A percentile compares a stretch with the other conserved stretches of the same genome.
phyloP scores from a whole-genome alignment of 179 eudicot species.

The Vitellaria paradoxa region DNA sequence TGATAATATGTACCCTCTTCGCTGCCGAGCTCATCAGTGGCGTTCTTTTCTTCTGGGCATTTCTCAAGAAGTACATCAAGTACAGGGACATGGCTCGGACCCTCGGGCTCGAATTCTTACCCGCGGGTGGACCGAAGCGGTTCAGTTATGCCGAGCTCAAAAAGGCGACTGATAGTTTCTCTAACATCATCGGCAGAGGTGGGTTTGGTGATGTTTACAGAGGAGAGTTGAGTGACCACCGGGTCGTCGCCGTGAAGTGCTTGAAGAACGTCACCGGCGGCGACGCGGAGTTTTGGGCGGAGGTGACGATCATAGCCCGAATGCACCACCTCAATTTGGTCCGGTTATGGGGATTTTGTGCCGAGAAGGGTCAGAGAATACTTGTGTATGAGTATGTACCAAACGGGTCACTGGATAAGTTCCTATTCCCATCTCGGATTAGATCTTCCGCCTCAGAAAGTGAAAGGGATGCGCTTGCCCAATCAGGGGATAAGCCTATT shows the following conservation, averaged over 20 bases:
- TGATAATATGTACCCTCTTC: constrained; percentile 45
- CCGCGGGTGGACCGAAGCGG: constrained; percentile 74
- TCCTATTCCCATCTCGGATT: constrained; percentile 33
- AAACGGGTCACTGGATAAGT: constrained; percentile 75
- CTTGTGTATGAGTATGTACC: constrained; percentile 81
- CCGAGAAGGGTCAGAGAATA: constrained; percentile 70
- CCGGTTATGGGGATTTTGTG: constrained; percentile 84
- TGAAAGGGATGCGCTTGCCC: constrained; percentile 4
- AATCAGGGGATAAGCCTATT: constrained; percentile 35
- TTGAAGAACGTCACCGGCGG: constrained; percentile 62
- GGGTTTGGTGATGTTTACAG: constrained; percentile 74
- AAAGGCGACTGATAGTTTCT: constrained; percentile 62
- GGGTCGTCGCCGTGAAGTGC: constrained; percentile 77
- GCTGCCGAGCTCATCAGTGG: constrained; percentile 64
- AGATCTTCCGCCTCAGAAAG: background rate
- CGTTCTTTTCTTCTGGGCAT: constrained; percentile 65
- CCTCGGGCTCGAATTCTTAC: constrained; percentile 73
- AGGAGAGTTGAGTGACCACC: constrained; percentile 66
- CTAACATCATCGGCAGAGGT: constrained; percentile 61
- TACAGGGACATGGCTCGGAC: constrained; percentile 91
- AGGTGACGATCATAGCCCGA: constrained; percentile 86
- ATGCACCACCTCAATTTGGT: constrained; percentile 93
- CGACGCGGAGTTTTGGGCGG: constrained; percentile 82
- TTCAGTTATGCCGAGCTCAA: constrained; percentile 59
- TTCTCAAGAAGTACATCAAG: constrained; percentile 71